A percentile compares a stretch with the other conserved stretches of the same genome.
These are phyloP conservation scores for Taphrina wiesneri DNA, from an alignment of 1,139 yeast species.

Conservation along the genomic window DNA sequence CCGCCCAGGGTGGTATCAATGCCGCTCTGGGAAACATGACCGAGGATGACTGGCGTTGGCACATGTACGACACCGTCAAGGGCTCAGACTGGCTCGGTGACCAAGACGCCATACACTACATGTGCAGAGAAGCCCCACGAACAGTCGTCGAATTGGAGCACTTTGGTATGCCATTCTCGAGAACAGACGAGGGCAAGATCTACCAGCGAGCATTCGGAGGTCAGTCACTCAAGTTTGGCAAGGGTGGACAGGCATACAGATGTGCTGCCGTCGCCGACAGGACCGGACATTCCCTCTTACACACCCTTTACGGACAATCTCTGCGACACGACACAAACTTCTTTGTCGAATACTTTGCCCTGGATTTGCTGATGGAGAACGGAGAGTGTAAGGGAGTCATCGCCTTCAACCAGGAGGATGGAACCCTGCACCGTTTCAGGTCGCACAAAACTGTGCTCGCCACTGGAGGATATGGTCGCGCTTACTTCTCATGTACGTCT, in stretches of 20 bases:
- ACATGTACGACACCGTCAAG: conserved; percentile 84
- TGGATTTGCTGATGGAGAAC: conserved; percentile 91
- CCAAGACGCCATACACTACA: conserved; percentile 98
- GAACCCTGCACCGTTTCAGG: conserved; percentile 95
- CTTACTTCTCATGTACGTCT: conserved; percentile 97
- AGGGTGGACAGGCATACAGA: conserved; percentile 99
- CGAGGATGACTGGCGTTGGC: conserved; percentile 99
- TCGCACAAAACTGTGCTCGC: conserved; percentile 96
- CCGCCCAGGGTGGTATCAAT: conserved; percentile 99
- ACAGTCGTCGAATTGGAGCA: conserved; percentile 96
- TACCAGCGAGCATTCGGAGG: conserved; percentile 99
- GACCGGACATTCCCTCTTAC: conserved; percentile 96
- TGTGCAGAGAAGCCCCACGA: conserved; percentile 97
- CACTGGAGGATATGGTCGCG: conserved; percentile 98
- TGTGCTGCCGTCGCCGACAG: conserved; percentile 99
- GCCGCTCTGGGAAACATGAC: conserved; percentile 98
- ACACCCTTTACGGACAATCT: conserved; percentile 94
- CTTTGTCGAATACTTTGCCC: conserved; percentile 95
- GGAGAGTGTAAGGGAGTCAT: conserved; percentile 96
- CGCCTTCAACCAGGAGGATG: conserved; percentile 98
- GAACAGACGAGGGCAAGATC: conserved; percentile 95
- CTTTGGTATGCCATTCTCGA: conserved; percentile 96
- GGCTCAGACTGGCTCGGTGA: conserved; percentile 99
- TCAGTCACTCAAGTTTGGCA: conserved; percentile 91
- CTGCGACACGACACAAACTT: conserved; percentile 95